These are phyloP conservation scores for Pulveroboletus sp. DNA, from an alignment of 768 basidiomycete genomes.

Conservation along the genomic window DNA sequence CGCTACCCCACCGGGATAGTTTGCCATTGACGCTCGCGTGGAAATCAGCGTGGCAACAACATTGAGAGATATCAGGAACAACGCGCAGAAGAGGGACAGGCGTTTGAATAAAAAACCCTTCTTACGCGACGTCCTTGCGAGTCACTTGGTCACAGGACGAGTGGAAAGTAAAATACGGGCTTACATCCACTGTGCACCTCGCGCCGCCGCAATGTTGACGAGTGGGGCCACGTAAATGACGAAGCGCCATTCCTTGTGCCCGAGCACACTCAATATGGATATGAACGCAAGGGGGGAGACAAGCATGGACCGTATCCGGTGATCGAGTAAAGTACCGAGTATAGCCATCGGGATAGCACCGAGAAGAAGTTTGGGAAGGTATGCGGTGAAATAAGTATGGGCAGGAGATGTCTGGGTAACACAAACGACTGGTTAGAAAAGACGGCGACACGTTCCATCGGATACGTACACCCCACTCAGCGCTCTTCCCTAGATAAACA, in stretches of 20 bases:
- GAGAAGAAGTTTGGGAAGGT: slow-evolving; percentile 77
- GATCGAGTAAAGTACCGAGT: slow-evolving; percentile 48
- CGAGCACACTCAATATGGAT: slow-evolving; percentile 64
- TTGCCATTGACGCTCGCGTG: slow-evolving; percentile 57
- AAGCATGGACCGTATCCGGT: slow-evolving; percentile 47
- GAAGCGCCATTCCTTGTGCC: slow-evolving; percentile 99
- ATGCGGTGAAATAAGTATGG: slow-evolving; percentile 58
- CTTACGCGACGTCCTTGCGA: slow-evolving; percentile 41
- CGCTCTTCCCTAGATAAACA: slow-evolving; percentile 77
- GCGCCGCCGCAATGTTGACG: slow-evolving; percentile 75
- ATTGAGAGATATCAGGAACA: slow-evolving; percentile 53
- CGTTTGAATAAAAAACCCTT: slow-evolving; percentile 47
- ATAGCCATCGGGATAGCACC: slow-evolving; percentile 57
- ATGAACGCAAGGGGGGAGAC: slow-evolving; percentile 53
- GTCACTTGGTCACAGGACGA: not conserved
- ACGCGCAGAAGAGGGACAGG: slow-evolving; percentile 42
- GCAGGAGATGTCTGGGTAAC: slow-evolving; percentile 60
- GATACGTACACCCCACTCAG: slow-evolving; percentile 85
- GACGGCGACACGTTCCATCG: not conserved
- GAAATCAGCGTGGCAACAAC: slow-evolving; percentile 47
- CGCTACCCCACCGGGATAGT: slow-evolving; percentile 89
- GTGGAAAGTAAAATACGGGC: slow-evolving; percentile 22
- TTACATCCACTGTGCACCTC: slow-evolving; percentile 62
- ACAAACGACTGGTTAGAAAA: not conserved
- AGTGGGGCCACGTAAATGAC: slow-evolving; percentile 81